A percentile compares a stretch with the other conserved stretches of the same genome.
Evolutionary conservation across 305 asterid genomes (phyloP).

Genomic region (Stenogyne calaminthoides): DNA sequence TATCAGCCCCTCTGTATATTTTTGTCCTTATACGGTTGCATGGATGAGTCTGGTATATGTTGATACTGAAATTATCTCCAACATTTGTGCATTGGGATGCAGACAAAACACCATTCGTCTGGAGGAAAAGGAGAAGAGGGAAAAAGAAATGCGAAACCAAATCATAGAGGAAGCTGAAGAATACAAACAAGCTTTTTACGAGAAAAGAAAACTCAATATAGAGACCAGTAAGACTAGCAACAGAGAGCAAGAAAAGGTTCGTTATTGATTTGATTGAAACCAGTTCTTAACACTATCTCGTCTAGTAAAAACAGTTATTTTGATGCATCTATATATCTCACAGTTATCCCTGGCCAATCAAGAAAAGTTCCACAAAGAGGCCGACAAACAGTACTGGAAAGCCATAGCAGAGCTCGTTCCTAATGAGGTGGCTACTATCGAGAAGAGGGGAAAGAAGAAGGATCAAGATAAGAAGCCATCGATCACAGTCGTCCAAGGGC

Average conservation of each 20-base stretch:
- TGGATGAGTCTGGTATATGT: not conserved
- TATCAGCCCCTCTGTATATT: not conserved
- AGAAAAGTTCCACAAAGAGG: conserved; percentile 93
- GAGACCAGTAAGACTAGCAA: conserved; percentile 80
- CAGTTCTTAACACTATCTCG: conserved; percentile 7
- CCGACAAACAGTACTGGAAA: conserved; percentile 95
- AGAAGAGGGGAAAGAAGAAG: conserved; percentile 88
- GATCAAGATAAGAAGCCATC: conserved; percentile 96
- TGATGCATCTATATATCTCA: conserved; percentile 24
- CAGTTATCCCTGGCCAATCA: conserved; percentile 61
- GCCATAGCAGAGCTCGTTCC: conserved; percentile 93
- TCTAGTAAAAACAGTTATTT: conserved; percentile 6
- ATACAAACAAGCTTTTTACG: conserved; percentile 74
- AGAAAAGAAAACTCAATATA: conserved; percentile 68
- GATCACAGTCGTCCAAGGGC: conserved; percentile 86
- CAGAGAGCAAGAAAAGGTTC: conserved; percentile 88
- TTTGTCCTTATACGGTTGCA: not conserved
- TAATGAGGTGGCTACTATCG: conserved; percentile 78
- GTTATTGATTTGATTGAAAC: not conserved
- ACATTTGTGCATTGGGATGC: conserved; percentile 30
- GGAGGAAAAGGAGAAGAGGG: conserved; percentile 95
- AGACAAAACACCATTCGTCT: conserved; percentile 86
- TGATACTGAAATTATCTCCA: conserved; percentile 6
- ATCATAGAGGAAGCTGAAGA: conserved; percentile 87
- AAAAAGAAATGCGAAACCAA: conserved; percentile 78